phyloP scores from a whole-genome alignment of 1,139 yeast genomes.

The Casaregolazyma lundiana region DNA sequence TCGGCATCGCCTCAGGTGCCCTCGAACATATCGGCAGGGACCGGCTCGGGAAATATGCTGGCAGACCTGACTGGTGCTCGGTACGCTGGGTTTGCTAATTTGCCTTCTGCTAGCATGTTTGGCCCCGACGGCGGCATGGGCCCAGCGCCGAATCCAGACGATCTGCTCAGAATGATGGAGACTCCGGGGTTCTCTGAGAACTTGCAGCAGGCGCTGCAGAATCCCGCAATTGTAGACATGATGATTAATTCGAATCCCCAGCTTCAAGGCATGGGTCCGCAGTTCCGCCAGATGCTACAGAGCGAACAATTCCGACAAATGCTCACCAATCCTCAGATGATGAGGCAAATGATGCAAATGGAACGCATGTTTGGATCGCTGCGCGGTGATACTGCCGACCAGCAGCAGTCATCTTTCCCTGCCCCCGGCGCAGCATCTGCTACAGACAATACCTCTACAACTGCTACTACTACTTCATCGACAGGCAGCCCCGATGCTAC shows the following conservation, averaged over 20 bases:
- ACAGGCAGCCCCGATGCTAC: conserved; percentile 16
- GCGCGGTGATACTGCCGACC: conserved; percentile 14
- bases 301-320: conserved; percentile 80
- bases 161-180: conserved; percentile 67
- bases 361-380: conserved; percentile 40
- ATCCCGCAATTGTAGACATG: conserved; percentile 80
- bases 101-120: conserved; percentile 85
- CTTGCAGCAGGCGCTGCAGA: conserved; percentile 74
- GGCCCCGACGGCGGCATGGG: conserved; percentile 94
- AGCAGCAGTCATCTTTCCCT: conserved; percentile 39
- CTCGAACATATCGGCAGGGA: conserved; percentile 77
- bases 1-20: conserved; percentile 44
- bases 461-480: conserved; percentile 17
- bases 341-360: conserved; percentile 78
- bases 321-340: conserved; percentile 44
- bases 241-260: conserved; percentile 82
- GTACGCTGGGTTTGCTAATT: conserved; percentile 84
- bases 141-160: conserved; percentile 68
- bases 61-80: conserved; percentile 94
- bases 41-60: conserved; percentile 81
- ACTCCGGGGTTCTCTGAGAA: conserved; percentile 77
- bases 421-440: conserved; percentile 42
- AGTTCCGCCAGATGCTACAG: conserved; percentile 79
- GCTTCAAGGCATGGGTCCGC: conserved; percentile 77
- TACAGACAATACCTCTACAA: conserved; percentile 16